phyloP scores from a whole-genome alignment of 441 rosid species.

The Kokia cookei region DNA sequence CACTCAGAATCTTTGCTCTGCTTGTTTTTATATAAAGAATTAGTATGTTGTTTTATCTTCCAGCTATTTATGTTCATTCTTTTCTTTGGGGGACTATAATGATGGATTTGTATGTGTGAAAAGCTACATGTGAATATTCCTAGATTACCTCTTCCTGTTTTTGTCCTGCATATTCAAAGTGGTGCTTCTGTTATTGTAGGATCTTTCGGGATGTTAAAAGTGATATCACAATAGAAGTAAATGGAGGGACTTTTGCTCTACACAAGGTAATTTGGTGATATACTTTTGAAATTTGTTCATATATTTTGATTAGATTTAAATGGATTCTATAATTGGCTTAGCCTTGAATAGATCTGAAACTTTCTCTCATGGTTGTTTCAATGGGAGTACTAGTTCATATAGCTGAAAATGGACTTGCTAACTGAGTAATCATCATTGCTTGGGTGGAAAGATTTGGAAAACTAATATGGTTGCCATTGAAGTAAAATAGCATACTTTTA shows the following conservation, averaged over 20 bases:
- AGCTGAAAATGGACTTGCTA: too few species aligned
- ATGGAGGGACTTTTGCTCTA: conserved; percentile 68
- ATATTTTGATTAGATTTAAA: background rate
- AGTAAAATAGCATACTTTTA: background rate
- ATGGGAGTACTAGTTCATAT: too few species aligned
- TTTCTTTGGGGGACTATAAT: background rate
- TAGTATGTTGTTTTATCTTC: background rate
- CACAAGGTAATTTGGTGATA: conserved; percentile 62
- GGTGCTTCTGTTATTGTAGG: conserved; percentile 37
- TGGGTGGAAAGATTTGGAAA: too few species aligned
- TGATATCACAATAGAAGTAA: conserved; percentile 79
- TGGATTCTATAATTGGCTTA: background rate
- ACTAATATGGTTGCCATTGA: background rate
- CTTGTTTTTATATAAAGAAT: background rate
- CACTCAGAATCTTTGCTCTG: background rate
- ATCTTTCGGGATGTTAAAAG: conserved; percentile 92
- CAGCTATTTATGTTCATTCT: background rate
- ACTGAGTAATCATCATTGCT: too few species aligned
- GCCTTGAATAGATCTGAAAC: background rate
- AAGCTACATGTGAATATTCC: background rate
- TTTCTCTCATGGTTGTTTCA: background rate
- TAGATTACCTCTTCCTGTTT: background rate
- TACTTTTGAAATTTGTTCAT: background rate
- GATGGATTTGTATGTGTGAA: background rate
- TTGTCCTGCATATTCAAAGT: background rate